Conservation (phyloP, 352 stramenopile species). For the Pythium phragmiticola region DNA sequence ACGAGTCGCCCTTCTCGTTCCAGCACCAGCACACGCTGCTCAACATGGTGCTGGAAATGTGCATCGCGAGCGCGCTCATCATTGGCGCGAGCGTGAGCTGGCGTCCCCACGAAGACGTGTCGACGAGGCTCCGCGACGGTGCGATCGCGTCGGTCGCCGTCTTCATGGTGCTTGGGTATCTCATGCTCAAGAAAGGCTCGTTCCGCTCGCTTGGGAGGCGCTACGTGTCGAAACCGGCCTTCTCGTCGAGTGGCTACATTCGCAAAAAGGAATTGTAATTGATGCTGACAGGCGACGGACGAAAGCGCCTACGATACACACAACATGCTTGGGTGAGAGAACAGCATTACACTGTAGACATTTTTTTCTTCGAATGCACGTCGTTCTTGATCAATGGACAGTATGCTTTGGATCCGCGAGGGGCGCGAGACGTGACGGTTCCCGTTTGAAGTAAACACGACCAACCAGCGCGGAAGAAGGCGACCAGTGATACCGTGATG, state of each 20-base stretch:
- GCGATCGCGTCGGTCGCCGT: slow-evolving; percentile 48
- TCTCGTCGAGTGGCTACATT: slow-evolving; percentile 87
- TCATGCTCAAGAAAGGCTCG: slow-evolving; percentile 83
- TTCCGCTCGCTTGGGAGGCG: slow-evolving; percentile 73
- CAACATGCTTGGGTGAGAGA: too few relatives aligned
- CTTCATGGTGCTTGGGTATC: slow-evolving; percentile 51
- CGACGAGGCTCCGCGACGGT: slow-evolving; percentile 60
- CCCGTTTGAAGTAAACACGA: too few relatives aligned
- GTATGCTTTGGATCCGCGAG: too few relatives aligned
- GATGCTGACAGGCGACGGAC: too few relatives aligned
- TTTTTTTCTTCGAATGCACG: too few relatives aligned
- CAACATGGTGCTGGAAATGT: slow-evolving; percentile 56
- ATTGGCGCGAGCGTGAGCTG: slow-evolving; percentile 67
- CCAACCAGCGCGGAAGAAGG: too few relatives aligned
- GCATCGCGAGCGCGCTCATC: slow-evolving; percentile 45
- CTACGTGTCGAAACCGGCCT: slow-evolving; percentile 85
- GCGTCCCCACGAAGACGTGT: slow-evolving; percentile 53
- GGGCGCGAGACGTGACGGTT: too few relatives aligned
- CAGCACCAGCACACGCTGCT: slow-evolving; percentile 82
- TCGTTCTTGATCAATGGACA: too few relatives aligned
- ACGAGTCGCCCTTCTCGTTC: slow-evolving; percentile 79
- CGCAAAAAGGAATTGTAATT: slow-evolving; percentile 53
- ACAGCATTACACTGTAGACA: too few relatives aligned
- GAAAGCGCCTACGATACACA: too few relatives aligned
- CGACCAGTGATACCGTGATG: too few relatives aligned